Evolutionary conservation across 306 rosid genomes (phyloP).

Genomic region (Datisca glomerata): DNA sequence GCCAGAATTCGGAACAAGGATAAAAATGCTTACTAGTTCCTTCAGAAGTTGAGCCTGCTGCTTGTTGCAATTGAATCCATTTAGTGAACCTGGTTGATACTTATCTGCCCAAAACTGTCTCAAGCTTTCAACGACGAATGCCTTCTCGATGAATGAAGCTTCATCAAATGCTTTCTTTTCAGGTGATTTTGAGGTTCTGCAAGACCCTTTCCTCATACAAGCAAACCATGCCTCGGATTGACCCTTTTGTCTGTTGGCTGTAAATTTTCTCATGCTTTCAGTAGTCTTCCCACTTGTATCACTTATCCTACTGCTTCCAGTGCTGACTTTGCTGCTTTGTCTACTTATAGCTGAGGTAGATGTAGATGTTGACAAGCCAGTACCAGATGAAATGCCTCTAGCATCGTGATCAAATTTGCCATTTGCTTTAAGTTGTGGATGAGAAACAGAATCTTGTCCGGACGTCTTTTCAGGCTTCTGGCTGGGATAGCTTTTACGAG

Average conservation of each 20-base stretch:
- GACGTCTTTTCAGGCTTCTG: constrained; percentile 23
- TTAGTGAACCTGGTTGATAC: constrained; percentile 52
- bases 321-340: constrained; percentile 27
- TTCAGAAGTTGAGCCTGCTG: constrained; percentile 66
- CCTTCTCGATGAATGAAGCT: constrained; percentile 44
- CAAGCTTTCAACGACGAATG: constrained; percentile 47
- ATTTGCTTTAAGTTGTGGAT: constrained; percentile 17
- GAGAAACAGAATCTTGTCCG: constrained; percentile 15
- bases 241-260: constrained; percentile 34
- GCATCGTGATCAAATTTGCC: constrained; percentile 17
- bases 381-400: constrained; percentile 15
- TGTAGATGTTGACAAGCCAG: constrained; percentile 24
- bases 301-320: constrained; percentile 32
- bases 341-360: constrained; percentile 31
- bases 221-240: constrained; percentile 48
- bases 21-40: constrained; percentile 43
- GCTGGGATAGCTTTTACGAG: constrained; percentile 10
- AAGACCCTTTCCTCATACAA: constrained; percentile 57
- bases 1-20: not conserved
- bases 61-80: constrained; percentile 68
- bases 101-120: constrained; percentile 80
- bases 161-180: constrained; percentile 39
- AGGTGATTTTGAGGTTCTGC: constrained; percentile 49
- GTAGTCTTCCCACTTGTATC: constrained; percentile 39
- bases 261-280: constrained; percentile 45